phyloP scores from a whole-genome alignment of 2,329 filamentous ascomycete genomes.

The Ophioceras dolichostomum region DNA sequence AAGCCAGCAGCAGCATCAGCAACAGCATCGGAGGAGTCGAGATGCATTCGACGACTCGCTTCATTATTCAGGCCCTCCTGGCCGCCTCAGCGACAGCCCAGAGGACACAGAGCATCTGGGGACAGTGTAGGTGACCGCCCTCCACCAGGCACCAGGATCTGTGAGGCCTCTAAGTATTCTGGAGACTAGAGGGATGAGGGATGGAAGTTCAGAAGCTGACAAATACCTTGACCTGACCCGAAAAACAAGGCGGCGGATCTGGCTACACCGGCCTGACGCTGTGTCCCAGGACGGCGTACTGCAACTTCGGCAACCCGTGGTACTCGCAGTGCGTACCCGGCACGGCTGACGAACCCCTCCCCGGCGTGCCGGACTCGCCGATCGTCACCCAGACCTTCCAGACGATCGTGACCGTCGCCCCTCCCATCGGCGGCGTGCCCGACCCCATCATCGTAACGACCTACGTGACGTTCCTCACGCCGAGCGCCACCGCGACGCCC shows the following conservation, averaged over 20 bases:
- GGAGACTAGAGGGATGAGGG: too few relatives aligned
- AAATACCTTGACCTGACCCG: too few relatives aligned
- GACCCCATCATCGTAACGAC: slow-evolving; percentile 5
- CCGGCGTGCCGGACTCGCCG: slow-evolving; percentile 3
- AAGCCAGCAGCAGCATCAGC: too few relatives aligned
- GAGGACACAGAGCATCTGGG: slow-evolving; percentile 1
- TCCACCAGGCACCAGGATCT: too few relatives aligned
- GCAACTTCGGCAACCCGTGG: slow-evolving; percentile 3
- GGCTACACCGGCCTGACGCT: background rate
- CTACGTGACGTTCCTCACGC: slow-evolving; percentile 2
- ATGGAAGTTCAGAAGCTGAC: too few relatives aligned
- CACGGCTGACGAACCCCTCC: slow-evolving; percentile 2
- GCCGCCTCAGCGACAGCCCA: background rate
- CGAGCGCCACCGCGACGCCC: slow-evolving; percentile 2
- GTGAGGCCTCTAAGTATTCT: too few relatives aligned
- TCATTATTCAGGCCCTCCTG: background rate
- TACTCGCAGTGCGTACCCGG: slow-evolving; percentile 7
- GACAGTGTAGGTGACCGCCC: background rate
- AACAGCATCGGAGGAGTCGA: too few relatives aligned
- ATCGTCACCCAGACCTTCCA: slow-evolving; percentile 3
- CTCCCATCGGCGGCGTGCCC: too few relatives aligned
- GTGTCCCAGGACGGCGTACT: background rate
- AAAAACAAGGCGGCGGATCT: background rate
- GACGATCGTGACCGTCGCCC: slow-evolving; percentile 5
- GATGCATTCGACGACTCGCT: background rate